Base-by-base conservation (phyloP, 331 rosid genomes). In the Pyracantha coccinea region DNA sequence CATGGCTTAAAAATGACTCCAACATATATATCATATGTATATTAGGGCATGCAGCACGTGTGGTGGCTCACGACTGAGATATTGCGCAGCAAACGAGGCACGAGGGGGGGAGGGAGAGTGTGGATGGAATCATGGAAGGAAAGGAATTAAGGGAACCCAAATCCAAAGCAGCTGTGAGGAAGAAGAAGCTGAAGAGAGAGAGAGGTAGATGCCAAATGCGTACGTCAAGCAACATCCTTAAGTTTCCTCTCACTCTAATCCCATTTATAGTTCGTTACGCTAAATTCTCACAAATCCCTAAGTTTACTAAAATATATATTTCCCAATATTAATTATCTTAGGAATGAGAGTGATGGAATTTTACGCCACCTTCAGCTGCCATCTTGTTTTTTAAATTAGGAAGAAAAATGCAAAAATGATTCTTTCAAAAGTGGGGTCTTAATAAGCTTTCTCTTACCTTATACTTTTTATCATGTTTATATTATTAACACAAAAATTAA, bases 221-320 rank as follows among this genome's bases (percentile, higher is more conserved):
- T 72, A 71, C 75, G 83, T 90, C 80, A 92, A 90, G 96, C 96
- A 88, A 90, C 93, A 79, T 88, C 84, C 66, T 64, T 21, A 70
- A 17, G 66, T 68, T 68, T 84, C 79, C 78, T 71, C 71, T 58
- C 76, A 50, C 20, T 50, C 55, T 83, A 66, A 77, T 72, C 84
- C 76, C 71, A 80, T 91, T 81, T 79, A 85, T 91, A 86, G 89
- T 91, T 86, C 84, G 89, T 90, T 85, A 89, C 92, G 93, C 88
- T 85, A 85, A 92, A 84, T 78, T 78, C 86, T 85, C 93, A 80
- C 93, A 75, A 87, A 83, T 88, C 93, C 90, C 97, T 23, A 91
- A 84, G 27, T 58, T 58, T 58, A 50, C 60, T 44, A 79, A 25
- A 21, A 47, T 44, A 0, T 73, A 68, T 17, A 62, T 57, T 57